Evolutionary conservation across 305 asterid species (phyloP).

Genomic region (Coffea humblotiana): DNA sequence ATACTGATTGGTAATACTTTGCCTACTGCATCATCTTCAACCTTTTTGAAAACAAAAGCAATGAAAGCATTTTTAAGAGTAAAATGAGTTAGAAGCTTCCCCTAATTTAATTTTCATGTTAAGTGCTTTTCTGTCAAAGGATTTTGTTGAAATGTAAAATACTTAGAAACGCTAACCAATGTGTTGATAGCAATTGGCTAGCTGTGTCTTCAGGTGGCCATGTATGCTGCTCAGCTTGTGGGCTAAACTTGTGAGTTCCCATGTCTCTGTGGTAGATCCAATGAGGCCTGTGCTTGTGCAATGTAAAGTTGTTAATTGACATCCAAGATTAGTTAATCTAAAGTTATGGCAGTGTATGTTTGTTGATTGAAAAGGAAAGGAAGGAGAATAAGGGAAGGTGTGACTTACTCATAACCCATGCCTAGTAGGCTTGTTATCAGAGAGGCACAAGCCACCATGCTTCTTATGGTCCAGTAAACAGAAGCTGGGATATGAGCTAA

Average conservation of each 20-base stretch:
- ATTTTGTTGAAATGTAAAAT: background rate
- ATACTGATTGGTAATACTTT: background rate
- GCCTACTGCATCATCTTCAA: background rate
- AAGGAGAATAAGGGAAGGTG: no score
- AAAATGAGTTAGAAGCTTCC: background rate
- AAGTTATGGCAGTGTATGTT: background rate
- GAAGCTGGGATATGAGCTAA: slow-evolving; percentile 53
- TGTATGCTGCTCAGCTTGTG: slow-evolving; percentile 54
- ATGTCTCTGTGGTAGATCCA: slow-evolving; percentile 54
- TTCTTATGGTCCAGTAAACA: slow-evolving; percentile 74
- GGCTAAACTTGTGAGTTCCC: slow-evolving; percentile 71
- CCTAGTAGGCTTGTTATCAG: slow-evolving; percentile 57
- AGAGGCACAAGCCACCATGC: slow-evolving; percentile 70
- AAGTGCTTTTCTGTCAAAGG: background rate
- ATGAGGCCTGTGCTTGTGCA: slow-evolving; percentile 37
- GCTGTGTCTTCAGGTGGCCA: slow-evolving; percentile 60
- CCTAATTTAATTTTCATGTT: background rate
- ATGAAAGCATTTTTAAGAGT: background rate
- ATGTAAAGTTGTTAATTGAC: background rate
- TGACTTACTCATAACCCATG: slow-evolving; percentile 54
- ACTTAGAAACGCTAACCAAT: slow-evolving; percentile 41
- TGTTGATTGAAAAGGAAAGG: no score
- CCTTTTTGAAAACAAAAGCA: background rate
- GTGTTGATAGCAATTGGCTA: slow-evolving; percentile 48
- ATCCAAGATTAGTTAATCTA: background rate